Evolutionary conservation across 176 grass and related monocot genomes (phyloP).

Genomic region (Microstegium vimineum): DNA sequence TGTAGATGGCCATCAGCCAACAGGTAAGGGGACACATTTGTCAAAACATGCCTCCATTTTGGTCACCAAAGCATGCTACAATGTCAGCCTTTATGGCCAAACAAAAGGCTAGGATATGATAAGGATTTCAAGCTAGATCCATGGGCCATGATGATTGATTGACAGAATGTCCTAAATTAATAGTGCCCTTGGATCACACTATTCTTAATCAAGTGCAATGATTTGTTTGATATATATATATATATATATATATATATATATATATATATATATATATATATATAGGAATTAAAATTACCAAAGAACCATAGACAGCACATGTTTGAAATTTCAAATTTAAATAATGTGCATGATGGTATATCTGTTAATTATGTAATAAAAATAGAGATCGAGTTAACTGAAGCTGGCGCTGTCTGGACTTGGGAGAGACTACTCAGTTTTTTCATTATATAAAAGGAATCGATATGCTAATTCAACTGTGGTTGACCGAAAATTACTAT

Average conservation of each 20-base stretch:
- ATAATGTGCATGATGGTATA: too few species aligned
- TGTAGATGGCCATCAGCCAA: background rate
- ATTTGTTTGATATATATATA: constrained; percentile 27
- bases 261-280: too few species aligned
- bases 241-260: too few species aligned
- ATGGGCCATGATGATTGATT: constrained; percentile 35
- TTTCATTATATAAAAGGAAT: too few species aligned
- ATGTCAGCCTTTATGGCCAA: constrained; percentile 9
- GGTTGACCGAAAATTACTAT: too few species aligned
- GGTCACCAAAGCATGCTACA: constrained; percentile 25
- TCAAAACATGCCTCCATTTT: constrained; percentile 6
- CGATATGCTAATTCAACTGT: too few species aligned
- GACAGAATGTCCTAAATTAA: constrained; percentile 7
- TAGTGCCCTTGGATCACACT: constrained; percentile 21
- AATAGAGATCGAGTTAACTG: too few species aligned
- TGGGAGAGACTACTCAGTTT: too few species aligned
- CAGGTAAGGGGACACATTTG: constrained; percentile 7
- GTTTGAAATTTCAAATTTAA: background rate
- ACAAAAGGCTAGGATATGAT: constrained; percentile 12
- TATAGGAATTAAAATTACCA: too few species aligned
- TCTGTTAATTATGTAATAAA: too few species aligned
- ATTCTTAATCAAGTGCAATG: background rate
- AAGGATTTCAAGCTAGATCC: background rate
- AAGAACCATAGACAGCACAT: background rate
- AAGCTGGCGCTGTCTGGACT: too few species aligned